phyloP scores from a whole-genome alignment of 2,329 filamentous ascomycete genomes.

The Xylariaceae sp. region DNA sequence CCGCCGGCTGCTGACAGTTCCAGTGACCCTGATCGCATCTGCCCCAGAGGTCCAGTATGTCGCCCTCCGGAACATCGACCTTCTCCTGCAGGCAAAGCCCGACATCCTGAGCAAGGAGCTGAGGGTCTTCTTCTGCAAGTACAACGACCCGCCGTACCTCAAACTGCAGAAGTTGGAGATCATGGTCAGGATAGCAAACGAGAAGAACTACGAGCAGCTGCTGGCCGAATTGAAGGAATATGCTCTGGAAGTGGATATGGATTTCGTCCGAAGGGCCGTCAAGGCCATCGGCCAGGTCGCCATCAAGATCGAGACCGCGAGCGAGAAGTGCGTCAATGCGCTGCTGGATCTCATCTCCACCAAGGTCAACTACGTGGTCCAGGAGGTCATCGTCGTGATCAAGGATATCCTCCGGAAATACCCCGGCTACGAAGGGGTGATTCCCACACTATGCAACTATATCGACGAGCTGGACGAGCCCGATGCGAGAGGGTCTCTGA shows the following conservation, averaged over 20 bases:
- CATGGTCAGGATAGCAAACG: constrained; percentile 98
- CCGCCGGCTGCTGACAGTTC: constrained; percentile 8
- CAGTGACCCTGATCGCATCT: constrained; percentile 91
- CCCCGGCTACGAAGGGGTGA: constrained; percentile 95
- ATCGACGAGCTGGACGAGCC: constrained; percentile 97
- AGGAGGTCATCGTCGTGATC: constrained; percentile 97
- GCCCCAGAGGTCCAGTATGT: constrained; percentile 97
- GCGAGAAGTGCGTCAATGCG: constrained; percentile 91
- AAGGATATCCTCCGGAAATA: constrained; percentile 98
- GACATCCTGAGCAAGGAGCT: constrained; percentile 97
- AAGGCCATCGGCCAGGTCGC: constrained; percentile 96
- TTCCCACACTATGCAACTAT: constrained; percentile 89
- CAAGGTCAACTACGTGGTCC: constrained; percentile 98
- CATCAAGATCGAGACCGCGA: constrained; percentile 94
- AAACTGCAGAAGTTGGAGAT: constrained; percentile 98
- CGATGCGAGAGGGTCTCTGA: constrained; percentile 79
- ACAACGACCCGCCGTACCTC: constrained; percentile 95
- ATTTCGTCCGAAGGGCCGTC: constrained; percentile 89
- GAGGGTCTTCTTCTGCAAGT: constrained; percentile 99
- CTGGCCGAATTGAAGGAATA: constrained; percentile 95
- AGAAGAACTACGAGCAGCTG: constrained; percentile 91
- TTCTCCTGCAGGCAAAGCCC: constrained; percentile 89
- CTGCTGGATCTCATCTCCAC: constrained; percentile 90
- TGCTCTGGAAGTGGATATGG: constrained; percentile 97
- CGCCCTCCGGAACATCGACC: constrained; percentile 89